Evolutionary conservation across 2,329 filamentous ascomycete genomes (phyloP).

Genomic region (Paecilomyces niveus): DNA sequence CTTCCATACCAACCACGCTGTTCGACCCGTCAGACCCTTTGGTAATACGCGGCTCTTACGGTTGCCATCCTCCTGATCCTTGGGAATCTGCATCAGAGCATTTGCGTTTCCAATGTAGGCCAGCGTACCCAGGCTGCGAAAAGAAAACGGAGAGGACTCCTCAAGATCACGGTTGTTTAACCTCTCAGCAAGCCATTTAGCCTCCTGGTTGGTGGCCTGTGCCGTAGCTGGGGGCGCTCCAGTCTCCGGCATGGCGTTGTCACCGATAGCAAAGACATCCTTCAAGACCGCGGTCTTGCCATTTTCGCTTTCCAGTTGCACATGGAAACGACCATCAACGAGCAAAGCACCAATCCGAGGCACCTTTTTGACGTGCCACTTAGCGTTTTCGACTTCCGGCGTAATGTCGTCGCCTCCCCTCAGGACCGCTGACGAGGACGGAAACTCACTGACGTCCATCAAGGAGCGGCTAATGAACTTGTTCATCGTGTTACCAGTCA

Average conservation of each 20-base stretch:
- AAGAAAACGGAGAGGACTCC: constrained; percentile 40
- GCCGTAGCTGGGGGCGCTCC: constrained; percentile 51
- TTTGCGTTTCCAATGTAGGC: constrained; percentile 54
- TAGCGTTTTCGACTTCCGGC: constrained; percentile 7
- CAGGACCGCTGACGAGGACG: constrained; percentile 20
- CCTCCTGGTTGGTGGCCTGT: constrained; percentile 53
- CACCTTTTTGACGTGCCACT: constrained; percentile 47
- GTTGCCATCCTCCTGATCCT: constrained; percentile 12
- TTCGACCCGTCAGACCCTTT: constrained; percentile 30
- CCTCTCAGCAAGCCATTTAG: constrained; percentile 49
- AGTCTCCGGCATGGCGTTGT: constrained; percentile 49
- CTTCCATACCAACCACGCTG: constrained; percentile 38
- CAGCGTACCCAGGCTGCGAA: constrained; percentile 51
- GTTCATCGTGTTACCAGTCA: constrained; percentile 32
- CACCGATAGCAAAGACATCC: constrained; percentile 51
- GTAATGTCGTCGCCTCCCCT: constrained; percentile 9
- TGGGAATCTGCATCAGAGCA: constrained; percentile 48
- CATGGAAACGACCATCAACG: constrained; percentile 49
- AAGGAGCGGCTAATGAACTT: constrained; percentile 22
- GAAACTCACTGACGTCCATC: constrained; percentile 25
- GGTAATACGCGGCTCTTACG: constrained; percentile 23
- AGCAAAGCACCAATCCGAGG: constrained; percentile 43
- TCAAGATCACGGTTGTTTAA: constrained; percentile 45
- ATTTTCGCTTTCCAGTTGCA: constrained; percentile 42
- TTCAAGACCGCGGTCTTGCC: constrained; percentile 37